These are phyloP conservation scores for Metschnikowia reukaufii DNA, from an alignment of 805 yeast species.

Conservation along the genomic window DNA sequence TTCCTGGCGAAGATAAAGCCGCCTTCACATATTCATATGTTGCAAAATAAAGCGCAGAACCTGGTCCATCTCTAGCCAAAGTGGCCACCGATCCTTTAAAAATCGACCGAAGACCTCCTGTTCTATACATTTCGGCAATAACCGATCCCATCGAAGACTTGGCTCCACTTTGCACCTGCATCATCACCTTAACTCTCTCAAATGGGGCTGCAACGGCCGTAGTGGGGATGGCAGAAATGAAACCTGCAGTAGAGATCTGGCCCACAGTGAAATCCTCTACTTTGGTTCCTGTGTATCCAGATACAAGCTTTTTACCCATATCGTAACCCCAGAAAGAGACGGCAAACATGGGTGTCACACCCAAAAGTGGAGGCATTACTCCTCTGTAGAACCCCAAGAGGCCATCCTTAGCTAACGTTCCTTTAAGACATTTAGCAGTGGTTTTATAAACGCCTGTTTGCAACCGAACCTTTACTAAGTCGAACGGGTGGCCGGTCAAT, in stretches of 20 bases:
- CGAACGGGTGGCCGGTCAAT: slow-evolving; percentile 94
- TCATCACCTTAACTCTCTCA: slow-evolving; percentile 90
- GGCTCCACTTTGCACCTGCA: slow-evolving; percentile 66
- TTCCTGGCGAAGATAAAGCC: slow-evolving; percentile 53
- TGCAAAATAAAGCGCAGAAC: slow-evolving; percentile 93
- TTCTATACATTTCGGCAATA: slow-evolving; percentile 63
- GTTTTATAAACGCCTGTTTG: slow-evolving; percentile 76
- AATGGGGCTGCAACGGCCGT: slow-evolving; percentile 97
- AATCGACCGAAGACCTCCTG: slow-evolving; percentile 82
- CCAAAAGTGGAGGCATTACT: slow-evolving; percentile 89
- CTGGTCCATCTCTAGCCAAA: slow-evolving; percentile 95
- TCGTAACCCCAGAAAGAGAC: slow-evolving; percentile 99
- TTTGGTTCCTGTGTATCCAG: slow-evolving; percentile 39
- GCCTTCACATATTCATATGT: slow-evolving; percentile 83
- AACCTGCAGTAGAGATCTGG: slow-evolving; percentile 89
- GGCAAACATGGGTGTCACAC: slow-evolving; percentile 98
- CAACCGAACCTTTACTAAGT: slow-evolving; percentile 84
- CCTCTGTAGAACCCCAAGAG: slow-evolving; percentile 86
- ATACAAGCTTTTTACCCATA: slow-evolving; percentile 77
- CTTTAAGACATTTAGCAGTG: slow-evolving; percentile 64
- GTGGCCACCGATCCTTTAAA: slow-evolving; percentile 93
- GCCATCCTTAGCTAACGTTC: slow-evolving; percentile 73
- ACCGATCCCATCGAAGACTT: slow-evolving; percentile 55
- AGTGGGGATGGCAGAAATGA: slow-evolving; percentile 91
- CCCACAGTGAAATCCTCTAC: slow-evolving; percentile 52